Evolutionary conservation across 2,329 filamentous ascomycete genomes (phyloP), one percentile per base, ranked within the genome.

Genomic region (Peltaster fructicola): DNA sequence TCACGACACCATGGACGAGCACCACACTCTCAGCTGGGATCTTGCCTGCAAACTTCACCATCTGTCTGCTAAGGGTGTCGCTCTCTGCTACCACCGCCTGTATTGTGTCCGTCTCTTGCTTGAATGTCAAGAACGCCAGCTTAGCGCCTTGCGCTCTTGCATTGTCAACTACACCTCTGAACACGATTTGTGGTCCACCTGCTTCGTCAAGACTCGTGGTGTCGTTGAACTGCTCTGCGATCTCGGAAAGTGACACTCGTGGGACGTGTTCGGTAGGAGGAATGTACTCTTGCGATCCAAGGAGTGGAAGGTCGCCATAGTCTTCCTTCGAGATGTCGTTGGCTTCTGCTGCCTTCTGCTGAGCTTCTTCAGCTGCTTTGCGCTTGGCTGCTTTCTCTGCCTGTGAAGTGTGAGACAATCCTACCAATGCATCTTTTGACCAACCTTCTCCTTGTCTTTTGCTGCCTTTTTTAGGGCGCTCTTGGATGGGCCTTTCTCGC

Each of bases 41-140:
- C 20, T 59, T 65, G 23, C 68, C 69, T 24, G 76, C 71, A 69
- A 78, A 95, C 58, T 95, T 95, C 48, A 93, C 79, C 85, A 95
- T 95, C 53, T 79, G 81, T 49, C 73, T 74, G 70, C 42, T 81
- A 68, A 47, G 61, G 9, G 31, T 54, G 34, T 56, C 54, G 35
- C 53, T 68, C 23, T 69, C 74, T 10, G 65, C 63, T 9, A 81
- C 59, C 17, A 93, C 74, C 25, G 75, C 81, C 58, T 93, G 84
- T 18, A 93, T 73, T 14, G 73, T 75, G 61, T 76, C 73, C 43
- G 72, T 65, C 31, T 65, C 60, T 50, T 78, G 71, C 51, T 80
- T 68, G 40, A 95, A 63, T 57, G 88, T 81, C 41, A 93, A 56
- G 56, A 93, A 93, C 20, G 72, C 76, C 59, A 93, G 75, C 61